A percentile compares a stretch with the other conserved stretches of the same genome.
phyloP scores from a whole-genome alignment of 75 land plant genomes.

The Selaginella moellendorffii region DNA sequence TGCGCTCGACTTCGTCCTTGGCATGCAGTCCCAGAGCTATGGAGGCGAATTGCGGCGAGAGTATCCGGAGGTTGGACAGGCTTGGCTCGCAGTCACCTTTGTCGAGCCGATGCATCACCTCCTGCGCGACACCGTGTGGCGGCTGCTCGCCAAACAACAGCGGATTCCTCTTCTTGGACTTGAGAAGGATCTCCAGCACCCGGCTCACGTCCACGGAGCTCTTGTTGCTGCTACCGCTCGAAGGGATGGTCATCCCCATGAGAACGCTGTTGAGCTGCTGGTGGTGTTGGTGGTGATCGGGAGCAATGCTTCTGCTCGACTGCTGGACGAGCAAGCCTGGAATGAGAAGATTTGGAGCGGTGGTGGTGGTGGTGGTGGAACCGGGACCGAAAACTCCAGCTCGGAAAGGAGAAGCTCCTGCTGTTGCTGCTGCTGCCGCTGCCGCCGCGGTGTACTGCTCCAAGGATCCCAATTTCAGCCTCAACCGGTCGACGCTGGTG shows the following conservation, averaged over 20 bases:
- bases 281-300: conserved; percentile 6
- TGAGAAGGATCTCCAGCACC: conserved; percentile 41
- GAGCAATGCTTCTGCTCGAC: background rate
- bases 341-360: background rate
- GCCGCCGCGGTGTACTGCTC: background rate
- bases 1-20: conserved; percentile 39
- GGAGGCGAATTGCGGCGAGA: conserved; percentile 30
- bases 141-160: conserved; percentile 55
- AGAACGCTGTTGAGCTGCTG: background rate
- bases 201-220: conserved; percentile 19
- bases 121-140: conserved; percentile 35
- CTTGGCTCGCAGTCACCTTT: conserved; percentile 30
- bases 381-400: background rate
- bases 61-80: conserved; percentile 27
- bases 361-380: background rate
- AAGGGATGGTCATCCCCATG: conserved; percentile 1
- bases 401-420: background rate
- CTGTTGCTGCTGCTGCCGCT: background rate
- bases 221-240: conserved; percentile 32
- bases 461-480: conserved; percentile 1
- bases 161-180: conserved; percentile 48
- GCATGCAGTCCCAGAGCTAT: conserved; percentile 22
- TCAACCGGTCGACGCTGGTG: background rate
- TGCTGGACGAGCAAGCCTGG: background rate
- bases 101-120: conserved; percentile 36